These are phyloP conservation scores for Cytospora piceae DNA, from an alignment of 2,329 filamentous ascomycete species.

Conservation along the genomic window DNA sequence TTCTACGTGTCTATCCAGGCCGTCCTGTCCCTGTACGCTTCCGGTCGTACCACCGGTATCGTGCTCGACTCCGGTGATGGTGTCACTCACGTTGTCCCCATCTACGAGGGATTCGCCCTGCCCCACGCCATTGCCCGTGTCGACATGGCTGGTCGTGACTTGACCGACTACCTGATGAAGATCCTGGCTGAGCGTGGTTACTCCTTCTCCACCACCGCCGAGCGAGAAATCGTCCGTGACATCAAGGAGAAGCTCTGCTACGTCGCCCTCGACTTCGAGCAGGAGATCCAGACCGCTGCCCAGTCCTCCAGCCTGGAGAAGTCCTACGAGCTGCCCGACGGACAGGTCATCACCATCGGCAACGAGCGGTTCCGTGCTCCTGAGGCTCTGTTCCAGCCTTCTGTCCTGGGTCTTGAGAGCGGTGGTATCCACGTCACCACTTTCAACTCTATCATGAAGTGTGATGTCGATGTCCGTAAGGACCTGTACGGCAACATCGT, in stretches of 20 bases:
- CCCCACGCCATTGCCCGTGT: conserved; percentile 99
- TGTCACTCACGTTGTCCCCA: conserved; percentile 99
- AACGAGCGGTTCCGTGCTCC: conserved; percentile 99
- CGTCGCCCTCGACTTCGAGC: conserved; percentile 99
- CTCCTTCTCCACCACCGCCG: conserved; percentile 99
- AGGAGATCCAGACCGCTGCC: conserved; percentile 99
- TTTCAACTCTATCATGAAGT: conserved; percentile 99
- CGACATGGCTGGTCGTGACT: conserved; percentile 99
- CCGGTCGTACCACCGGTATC: conserved; percentile 99
- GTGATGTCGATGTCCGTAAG: conserved; percentile 99
- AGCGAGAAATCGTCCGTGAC: conserved; percentile 54
- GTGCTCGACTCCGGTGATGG: conserved; percentile 99
- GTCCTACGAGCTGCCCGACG: conserved; percentile 99
- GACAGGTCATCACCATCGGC: conserved; percentile 99
- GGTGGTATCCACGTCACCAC: conserved; percentile 99
- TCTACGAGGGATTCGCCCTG: conserved; percentile 99
- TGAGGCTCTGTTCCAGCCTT: conserved; percentile 99
- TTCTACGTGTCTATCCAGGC: conserved; percentile 99
- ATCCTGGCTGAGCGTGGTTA: conserved; percentile 99
- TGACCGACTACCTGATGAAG: conserved; percentile 99
- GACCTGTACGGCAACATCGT: conserved; percentile 99
- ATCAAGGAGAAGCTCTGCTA: conserved; percentile 99
- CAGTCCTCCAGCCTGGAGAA: conserved; percentile 99
- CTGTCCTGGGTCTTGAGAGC: conserved; percentile 95
- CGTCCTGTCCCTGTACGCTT: conserved; percentile 98